These are phyloP conservation scores for Rhizomucor pusillus DNA, from an alignment of 371 early-diverging fungal species.

Conservation along the genomic window DNA sequence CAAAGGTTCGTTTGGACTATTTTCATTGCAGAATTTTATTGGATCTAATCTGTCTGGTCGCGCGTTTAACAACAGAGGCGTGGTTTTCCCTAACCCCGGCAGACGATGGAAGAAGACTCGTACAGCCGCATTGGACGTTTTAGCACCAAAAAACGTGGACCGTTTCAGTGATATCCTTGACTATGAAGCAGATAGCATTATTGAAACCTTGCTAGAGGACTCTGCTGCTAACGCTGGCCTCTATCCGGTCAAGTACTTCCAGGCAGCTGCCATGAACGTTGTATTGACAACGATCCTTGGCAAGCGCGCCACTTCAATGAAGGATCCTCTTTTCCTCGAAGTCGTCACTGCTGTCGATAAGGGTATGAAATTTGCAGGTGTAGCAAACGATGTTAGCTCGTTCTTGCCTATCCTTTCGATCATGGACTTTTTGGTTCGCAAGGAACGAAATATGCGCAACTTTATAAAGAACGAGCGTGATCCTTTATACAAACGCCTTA, in stretches of 20 bases:
- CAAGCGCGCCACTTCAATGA: slow-evolving; percentile 9
- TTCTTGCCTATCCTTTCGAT: slow-evolving; percentile 15
- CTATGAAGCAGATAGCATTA: slow-evolving; percentile 5
- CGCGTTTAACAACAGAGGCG: slow-evolving; percentile 7
- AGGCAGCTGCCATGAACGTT: slow-evolving; percentile 14
- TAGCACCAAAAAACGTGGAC: slow-evolving; percentile 15
- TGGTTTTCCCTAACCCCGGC: slow-evolving; percentile 13
- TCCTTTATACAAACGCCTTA: slow-evolving; percentile 11
- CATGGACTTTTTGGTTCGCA: slow-evolving; percentile 8
- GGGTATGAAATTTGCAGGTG: slow-evolving; percentile 12
- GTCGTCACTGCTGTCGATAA: slow-evolving; percentile 8
- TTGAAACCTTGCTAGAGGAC: slow-evolving; percentile 4
- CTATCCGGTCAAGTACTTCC: slow-evolving; percentile 11
- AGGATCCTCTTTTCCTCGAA: slow-evolving; percentile 13
- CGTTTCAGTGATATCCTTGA: slow-evolving; percentile 5
- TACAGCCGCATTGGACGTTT: slow-evolving; percentile 12
- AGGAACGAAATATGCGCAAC: slow-evolving; percentile 2
- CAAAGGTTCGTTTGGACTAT: slow-evolving; percentile 9
- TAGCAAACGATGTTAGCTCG: slow-evolving; percentile 15
- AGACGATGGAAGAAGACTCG: slow-evolving; percentile 15
- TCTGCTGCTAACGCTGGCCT: slow-evolving; percentile 3
- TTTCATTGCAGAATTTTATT: not conserved
- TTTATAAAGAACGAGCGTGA: slow-evolving; percentile 9
- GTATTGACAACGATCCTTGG: slow-evolving; percentile 9
- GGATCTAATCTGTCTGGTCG: not conserved